Percentiles rank a stretch among this genome's conserved stretches.
Evolutionary conservation across 768 basidiomycete species (phyloP).

Genomic region (Boletus subcaerulescens): DNA sequence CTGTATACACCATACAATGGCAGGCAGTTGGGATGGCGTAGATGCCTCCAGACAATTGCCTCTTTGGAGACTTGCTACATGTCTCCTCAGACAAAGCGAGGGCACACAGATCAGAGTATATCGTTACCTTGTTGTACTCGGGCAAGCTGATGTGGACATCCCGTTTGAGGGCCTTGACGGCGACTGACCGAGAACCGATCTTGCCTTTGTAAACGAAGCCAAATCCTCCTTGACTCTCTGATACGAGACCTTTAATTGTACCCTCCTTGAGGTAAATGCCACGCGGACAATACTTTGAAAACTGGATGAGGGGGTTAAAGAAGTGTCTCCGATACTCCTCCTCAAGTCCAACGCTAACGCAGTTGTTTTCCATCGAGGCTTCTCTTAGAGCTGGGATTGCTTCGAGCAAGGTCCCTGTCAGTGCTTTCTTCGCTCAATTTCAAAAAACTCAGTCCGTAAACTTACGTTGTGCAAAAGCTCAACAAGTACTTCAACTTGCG

Average conservation of each 20-base stretch:
- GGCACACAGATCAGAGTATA: background rate
- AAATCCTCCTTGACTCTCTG: slow-evolving; percentile 17
- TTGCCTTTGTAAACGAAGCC: slow-evolving; percentile 21
- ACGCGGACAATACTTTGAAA: slow-evolving; percentile 24
- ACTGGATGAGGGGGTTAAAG: slow-evolving; percentile 15
- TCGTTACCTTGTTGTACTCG: slow-evolving; percentile 18
- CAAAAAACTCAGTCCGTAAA: background rate
- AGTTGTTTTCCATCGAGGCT: no score
- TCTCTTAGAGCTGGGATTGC: no score
- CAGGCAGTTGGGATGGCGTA: slow-evolving; percentile 35
- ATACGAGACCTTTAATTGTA: slow-evolving; percentile 5
- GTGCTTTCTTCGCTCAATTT: background rate
- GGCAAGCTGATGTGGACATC: background rate
- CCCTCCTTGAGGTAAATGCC: slow-evolving; percentile 7
- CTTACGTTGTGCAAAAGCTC: slow-evolving; percentile 28
- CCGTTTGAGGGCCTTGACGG: slow-evolving; percentile 22
- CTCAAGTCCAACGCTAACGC: slow-evolving; percentile 5
- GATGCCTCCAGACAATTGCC: slow-evolving; percentile 33
- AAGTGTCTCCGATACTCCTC: slow-evolving; percentile 18
- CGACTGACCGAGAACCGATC: slow-evolving; percentile 22
- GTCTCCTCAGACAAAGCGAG: background rate
- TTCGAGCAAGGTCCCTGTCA: slow-evolving; percentile 19
- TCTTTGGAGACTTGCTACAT: slow-evolving; percentile 29
- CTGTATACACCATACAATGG: slow-evolving; percentile 34
- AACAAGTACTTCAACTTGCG: slow-evolving; percentile 7